A percentile compares a stretch with the other conserved stretches of the same genome.
Evolutionary conservation across 345 rosid species (phyloP).

Genomic region (Syzygium grande): DNA sequence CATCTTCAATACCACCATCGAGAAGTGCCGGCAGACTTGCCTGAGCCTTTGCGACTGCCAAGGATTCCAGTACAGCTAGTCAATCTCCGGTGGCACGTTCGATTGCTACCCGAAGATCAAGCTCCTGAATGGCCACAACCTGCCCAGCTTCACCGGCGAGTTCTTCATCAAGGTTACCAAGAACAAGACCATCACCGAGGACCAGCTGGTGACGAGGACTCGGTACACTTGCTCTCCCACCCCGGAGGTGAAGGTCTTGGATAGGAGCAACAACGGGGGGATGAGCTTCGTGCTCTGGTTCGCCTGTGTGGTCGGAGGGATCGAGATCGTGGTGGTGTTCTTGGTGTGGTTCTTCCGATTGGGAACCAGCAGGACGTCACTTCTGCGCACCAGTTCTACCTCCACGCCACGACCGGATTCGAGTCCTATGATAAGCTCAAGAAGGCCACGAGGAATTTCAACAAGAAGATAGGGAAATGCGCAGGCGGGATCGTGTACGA

Average conservation of each 20-base stretch:
- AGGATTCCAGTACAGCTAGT: slow-evolving; percentile 2
- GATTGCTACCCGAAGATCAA: not conserved
- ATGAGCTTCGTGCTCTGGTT: slow-evolving; percentile 17
- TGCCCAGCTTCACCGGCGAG: not conserved
- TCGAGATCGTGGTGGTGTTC: not conserved
- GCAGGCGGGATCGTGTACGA: slow-evolving; percentile 14
- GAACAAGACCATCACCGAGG: not conserved
- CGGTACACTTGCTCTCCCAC: not conserved
- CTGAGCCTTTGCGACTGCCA: slow-evolving; percentile 7
- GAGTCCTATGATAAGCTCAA: slow-evolving; percentile 7
- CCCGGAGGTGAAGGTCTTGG: not conserved
- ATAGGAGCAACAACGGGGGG: not conserved
- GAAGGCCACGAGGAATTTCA: slow-evolving; percentile 11
- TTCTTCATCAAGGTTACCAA: not conserved
- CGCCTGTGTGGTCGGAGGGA: slow-evolving; percentile 7
- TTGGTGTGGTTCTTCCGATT: slow-evolving; percentile 2
- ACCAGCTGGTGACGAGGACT: not conserved
- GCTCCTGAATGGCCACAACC: not conserved
- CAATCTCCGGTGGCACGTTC: not conserved
- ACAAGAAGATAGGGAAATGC: slow-evolving; percentile 13
- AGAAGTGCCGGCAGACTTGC: slow-evolving; percentile 3
- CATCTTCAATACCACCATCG: not conserved
- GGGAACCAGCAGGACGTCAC: not conserved
- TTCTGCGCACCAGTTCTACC: not conserved
- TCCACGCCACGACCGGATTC: slow-evolving; percentile 1